Evolutionary conservation across 306 rosid species (phyloP), one percentile per base, ranked within the genome.

Genomic region (Ochetophila trinervis): DNA sequence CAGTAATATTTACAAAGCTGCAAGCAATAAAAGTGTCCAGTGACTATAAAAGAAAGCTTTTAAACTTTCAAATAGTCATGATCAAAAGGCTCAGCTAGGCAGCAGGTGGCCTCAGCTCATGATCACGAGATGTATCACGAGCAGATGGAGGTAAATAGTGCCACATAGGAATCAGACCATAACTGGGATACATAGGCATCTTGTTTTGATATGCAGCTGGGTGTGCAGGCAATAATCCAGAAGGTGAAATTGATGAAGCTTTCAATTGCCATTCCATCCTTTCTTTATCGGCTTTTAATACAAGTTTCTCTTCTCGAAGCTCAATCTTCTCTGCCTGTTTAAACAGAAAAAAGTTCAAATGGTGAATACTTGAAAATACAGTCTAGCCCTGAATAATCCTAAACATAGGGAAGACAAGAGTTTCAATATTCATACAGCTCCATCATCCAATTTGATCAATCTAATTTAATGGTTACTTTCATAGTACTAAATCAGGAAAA

Each of bases 31-130:
- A 51, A 67, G 5, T 60, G 69, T 65, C 63, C 11, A 20, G 17
- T 44, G 47, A 65, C 53, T 48, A 47, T 20, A 54, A 71, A 79
- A 55, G 42, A 70, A 56, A 48, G 73, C 65, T 72, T 67, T 47
- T 35, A 34, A 61, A 71, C 37, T 36, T 63, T 63, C 69, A 69
- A 57, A 54, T 53, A 17, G 54, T 21, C 24, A 16, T 14, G 34
- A 52, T 14, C 0, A 30, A 16, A 37, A 19, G 6, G 47, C 42
- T 60, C 6, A 78, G 49, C 74, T 88, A 93, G 3, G 99, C 99
- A 73, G 99, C 97, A 45, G 99, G 99, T 36, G 99, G 99, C 90
- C 99, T 88, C 69, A 84, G 94, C 81, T 90, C 90, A 22, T 93
- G 99, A 83, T 93, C 99, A 32, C 65, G 90, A 14, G 99, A 86